Base-by-base conservation (phyloP, 805 yeast species). In the Torulaspora maleeae region DNA sequence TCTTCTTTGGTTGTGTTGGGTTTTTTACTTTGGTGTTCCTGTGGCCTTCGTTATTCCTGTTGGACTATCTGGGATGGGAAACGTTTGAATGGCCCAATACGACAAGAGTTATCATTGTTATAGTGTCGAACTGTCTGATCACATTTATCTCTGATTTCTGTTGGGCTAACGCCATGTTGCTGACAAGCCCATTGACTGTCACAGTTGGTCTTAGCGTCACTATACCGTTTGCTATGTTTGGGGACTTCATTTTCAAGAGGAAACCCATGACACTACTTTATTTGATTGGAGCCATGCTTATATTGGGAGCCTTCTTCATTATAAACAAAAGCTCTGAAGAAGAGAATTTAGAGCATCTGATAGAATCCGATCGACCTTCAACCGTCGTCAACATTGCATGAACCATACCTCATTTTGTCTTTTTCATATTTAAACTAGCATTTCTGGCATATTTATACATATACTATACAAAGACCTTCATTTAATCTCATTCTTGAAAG, bases 1-100 rank as follows among this genome's bases (percentile, higher is more conserved):
- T 90, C 28, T 93, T 93, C 59, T 90, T 93, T 61, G 99, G 98
- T 0, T 90, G 86, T 66, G 98, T 93, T 19, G 99, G 99, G 1
- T 69, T 91, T 4, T 85, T 83, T 69, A 86, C 89, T 52, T 59
- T 84, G 8, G 55, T 87, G 0, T 64, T 81, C 9, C 63, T 90
- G 36, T 89, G 97, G 96, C 97, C 99, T 3, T 66, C 88, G 4
- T 60, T 93, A 7, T 43, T 88, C 0, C 45, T 86, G 1, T 73
- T 91, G 46, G 78, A 91, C 65, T 72, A 67, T 47, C 50, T 74
- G 1, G 84, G 83, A 1, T 64, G 79, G 45, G 99, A 93, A 64
- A 66, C 63, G 7, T 82, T 93, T 50, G 89, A 79, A 56, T 57
- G 83, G 36, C 98, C 98, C 1, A 70, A 74, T 0, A 65, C 76